Base-by-base conservation (phyloP, 805 yeast species). In the Ogataea trehaloabstinens region DNA sequence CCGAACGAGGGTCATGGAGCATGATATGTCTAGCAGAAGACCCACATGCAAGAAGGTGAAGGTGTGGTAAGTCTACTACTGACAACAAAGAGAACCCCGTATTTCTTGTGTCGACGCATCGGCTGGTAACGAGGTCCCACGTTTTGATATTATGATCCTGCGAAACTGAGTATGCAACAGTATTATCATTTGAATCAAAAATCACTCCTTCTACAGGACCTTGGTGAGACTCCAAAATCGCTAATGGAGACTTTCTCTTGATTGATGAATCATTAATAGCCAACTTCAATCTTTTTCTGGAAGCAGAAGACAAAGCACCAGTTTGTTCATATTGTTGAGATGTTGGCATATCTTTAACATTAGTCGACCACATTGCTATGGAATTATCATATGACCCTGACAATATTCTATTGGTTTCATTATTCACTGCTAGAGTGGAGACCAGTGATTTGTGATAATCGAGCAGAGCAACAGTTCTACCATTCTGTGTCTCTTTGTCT, bases 1-100 rank as follows among this genome's bases (percentile, higher is more conserved):
- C 73, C 2, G 82, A 71, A 59, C 99, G 77, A 31, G 98, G 97
- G 61, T 93, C 99, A 56, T 88, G 95, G 45, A 93, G 70, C 38
- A 89, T 82, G 47, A 93, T 90, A 63, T 93, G 98, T 64, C 99
- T 83, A n/a, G 97, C 97, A 10, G 96, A 83, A 1, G 97, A 88
- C n/a, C 99, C 99, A 41, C 91, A 78, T 6, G 90, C 95, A 21
- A 93, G 65, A 39, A 93, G 68, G 45, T 85, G 77, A 37, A 82
- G 67, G 35, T 76, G 70, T 5, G 85, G 78, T 45, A 93, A 68
- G 49, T 81, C 81, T 21, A 80, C 70, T 20, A 90, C 64, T 0
- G 96, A 85, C 31, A 90, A 71, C 46, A 93, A 71, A 8, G 98
- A 82, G 62, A 77, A 90, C 11, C 90, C 85, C 0, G 98, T 89